Base-by-base conservation (phyloP, 1,284 basidiomycete species). In the Leccinum olivaceoglutinosum region DNA sequence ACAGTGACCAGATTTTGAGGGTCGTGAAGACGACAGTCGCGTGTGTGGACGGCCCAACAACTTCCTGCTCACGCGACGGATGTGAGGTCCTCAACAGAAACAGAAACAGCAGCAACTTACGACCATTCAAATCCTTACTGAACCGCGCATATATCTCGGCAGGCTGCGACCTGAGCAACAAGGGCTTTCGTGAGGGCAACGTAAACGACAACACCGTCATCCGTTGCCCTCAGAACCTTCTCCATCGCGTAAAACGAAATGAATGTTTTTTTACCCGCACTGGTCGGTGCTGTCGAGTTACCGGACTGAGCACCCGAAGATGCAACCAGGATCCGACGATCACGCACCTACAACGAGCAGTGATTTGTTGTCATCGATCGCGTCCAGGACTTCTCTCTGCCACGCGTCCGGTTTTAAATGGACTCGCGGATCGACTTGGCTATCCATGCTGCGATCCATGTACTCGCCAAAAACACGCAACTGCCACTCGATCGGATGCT, bases 231-330 rank as follows among this genome's bases (percentile, higher is more conserved):
- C 5, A 90, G 73, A 12, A 88, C 76, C 64, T 82, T 81, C 72
- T 89, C 88, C 88, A 90, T 90, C 0, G 88, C 87, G 65, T 89
- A 89, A 71, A 81, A 90, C 3, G 86, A 88, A 54, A 90, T 88
- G 70, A 90, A 90, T 0, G 89, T 90, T 72, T 90, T 90, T 39
- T 25, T 25, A 29, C 88, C 86, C 0, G 86, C 86, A 74, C 85
- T 87, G 0, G 85, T 87, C 0, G 86, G 86, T 1, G 86, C 86
- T 86, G 56, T 7, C 66, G 12, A 59, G 54, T 32, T 21, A 18
- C 36, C 34, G 29, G 3, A 36, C 29, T 64, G 29, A 60, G 32
- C 16, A 56, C 34, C 8, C 4, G n/a, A 16, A 62, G 14, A 39
- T 34, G 4, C 4, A 18, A 10, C 21, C 32, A 9, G 18, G 58